Percentiles rank a stretch among this genome's conserved stretches.
phyloP scores from a whole-genome alignment of 768 basidiomycete species.

The Pleurotus giganteus region DNA sequence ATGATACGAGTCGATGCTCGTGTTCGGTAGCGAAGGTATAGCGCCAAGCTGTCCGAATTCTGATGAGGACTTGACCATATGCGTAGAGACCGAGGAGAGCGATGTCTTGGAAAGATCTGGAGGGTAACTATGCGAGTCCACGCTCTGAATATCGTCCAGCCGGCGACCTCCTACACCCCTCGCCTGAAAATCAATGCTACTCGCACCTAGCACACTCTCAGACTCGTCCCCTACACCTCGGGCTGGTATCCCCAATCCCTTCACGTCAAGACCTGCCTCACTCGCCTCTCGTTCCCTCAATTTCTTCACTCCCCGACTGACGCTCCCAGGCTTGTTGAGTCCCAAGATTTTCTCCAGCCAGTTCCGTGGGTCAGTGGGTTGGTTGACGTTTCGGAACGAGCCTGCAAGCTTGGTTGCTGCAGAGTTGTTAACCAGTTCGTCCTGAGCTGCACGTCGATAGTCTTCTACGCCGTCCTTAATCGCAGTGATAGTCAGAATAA shows the following conservation, averaged over 20 bases:
- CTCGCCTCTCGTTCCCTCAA: slow-evolving; percentile 79
- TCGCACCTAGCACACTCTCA: slow-evolving; percentile 29
- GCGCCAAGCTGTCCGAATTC: slow-evolving; percentile 40
- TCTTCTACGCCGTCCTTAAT: slow-evolving; percentile 97
- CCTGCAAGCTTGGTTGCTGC: slow-evolving; percentile 86
- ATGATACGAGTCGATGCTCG: slow-evolving; percentile 44
- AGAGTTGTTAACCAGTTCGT: slow-evolving; percentile 94
- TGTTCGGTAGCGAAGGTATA: background rate
- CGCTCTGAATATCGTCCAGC: slow-evolving; percentile 67
- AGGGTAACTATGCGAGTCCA: slow-evolving; percentile 66
- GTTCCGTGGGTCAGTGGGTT: slow-evolving; percentile 69
- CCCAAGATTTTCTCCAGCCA: slow-evolving; percentile 77
- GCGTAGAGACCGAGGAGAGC: slow-evolving; percentile 28
- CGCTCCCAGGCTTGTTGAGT: slow-evolving; percentile 66
- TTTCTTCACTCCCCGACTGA: slow-evolving; percentile 83
- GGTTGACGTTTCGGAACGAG: slow-evolving; percentile 87
- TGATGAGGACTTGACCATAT: slow-evolving; percentile 25
- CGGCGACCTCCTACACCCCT: slow-evolving; percentile 46
- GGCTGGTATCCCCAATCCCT: slow-evolving; percentile 1
- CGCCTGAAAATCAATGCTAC: slow-evolving; percentile 37
- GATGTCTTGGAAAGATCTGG: slow-evolving; percentile 43
- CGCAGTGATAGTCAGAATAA: slow-evolving; percentile 86
- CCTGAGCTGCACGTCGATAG: slow-evolving; percentile 82
- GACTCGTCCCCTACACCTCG: background rate
- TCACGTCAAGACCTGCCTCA: slow-evolving; percentile 23